These are phyloP conservation scores for Geranomyces michiganensis DNA, from an alignment of 192 early-diverging fungal genomes.

Conservation along the genomic window DNA sequence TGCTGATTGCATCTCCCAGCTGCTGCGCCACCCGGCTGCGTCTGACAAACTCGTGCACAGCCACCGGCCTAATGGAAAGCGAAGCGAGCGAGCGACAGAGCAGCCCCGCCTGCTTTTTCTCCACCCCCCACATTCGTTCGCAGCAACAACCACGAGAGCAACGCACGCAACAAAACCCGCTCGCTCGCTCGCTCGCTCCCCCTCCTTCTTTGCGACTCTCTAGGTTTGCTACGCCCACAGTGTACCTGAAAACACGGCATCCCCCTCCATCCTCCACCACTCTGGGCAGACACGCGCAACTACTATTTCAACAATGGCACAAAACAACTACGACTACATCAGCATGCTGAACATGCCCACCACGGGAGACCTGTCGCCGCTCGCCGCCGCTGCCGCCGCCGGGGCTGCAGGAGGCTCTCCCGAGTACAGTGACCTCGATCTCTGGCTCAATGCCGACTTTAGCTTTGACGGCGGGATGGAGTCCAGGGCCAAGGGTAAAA, in stretches of 20 bases:
- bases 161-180: too few relatives aligned
- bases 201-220: neutral
- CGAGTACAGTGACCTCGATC: slow-evolving; percentile 23
- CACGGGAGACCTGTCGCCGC: slow-evolving; percentile 17
- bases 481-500: neutral
- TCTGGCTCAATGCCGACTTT: slow-evolving; percentile 37
- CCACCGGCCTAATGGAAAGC: too few relatives aligned
- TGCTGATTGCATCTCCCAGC: too few relatives aligned
- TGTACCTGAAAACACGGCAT: slow-evolving; percentile 13
- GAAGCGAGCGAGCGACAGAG: too few relatives aligned
- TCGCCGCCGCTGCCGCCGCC: neutral
- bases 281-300: neutral
- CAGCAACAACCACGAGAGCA: too few relatives aligned
- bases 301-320: neutral
- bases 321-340: slow-evolving; percentile 33
- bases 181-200: too few relatives aligned
- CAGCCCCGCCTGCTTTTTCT: too few relatives aligned
- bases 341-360: slow-evolving; percentile 32
- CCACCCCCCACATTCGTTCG: too few relatives aligned
- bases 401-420: neutral
- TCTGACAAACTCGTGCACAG: too few relatives aligned
- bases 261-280: neutral
- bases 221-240: slow-evolving; percentile 11
- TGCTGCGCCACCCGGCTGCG: too few relatives aligned
- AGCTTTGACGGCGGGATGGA: slow-evolving; percentile 16